Evolutionary conservation across 768 basidiomycete species (phyloP).

Genomic region (Saitozyma sp.): DNA sequence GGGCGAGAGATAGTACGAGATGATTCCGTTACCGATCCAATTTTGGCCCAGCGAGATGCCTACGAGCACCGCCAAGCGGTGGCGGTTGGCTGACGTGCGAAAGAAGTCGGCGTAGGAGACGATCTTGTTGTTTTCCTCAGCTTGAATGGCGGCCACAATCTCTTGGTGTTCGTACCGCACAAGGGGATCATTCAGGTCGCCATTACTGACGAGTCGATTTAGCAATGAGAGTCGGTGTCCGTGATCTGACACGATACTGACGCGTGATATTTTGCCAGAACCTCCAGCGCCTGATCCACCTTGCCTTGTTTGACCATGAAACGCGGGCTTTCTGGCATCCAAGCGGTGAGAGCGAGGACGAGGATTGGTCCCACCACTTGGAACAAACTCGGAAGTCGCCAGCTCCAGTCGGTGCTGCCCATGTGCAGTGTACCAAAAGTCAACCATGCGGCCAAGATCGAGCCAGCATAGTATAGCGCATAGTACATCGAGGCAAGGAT

Average conservation of each 20-base stretch:
- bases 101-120: constrained; percentile 26
- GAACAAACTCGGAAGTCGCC: constrained; percentile 27
- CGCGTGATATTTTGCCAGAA: constrained; percentile 43
- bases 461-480: constrained; percentile 13
- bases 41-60: constrained; percentile 26
- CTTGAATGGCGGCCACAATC: constrained; percentile 27
- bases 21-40: constrained; percentile 36
- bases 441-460: constrained; percentile 12
- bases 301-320: constrained; percentile 32
- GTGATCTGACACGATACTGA: constrained; percentile 38
- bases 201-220: constrained; percentile 17
- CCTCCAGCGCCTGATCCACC: constrained; percentile 29
- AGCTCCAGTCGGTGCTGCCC: constrained; percentile 26
- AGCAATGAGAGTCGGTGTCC: constrained; percentile 36
- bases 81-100: constrained; percentile 28
- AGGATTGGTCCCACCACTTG: constrained; percentile 23
- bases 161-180: constrained; percentile 41
- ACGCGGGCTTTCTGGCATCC: constrained; percentile 30
- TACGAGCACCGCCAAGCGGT: constrained; percentile 23
- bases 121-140: constrained; percentile 27
- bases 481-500: constrained; percentile 27
- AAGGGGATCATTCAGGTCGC: constrained; percentile 32
- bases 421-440: constrained; percentile 16
- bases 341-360: constrained; percentile 18
- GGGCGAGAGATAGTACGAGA: constrained; percentile 38